A percentile compares a stretch with the other conserved stretches of the same genome.
These are phyloP conservation scores for Pythium apleroticum DNA, from an alignment of 352 stramenopile species.

Conservation along the genomic window DNA sequence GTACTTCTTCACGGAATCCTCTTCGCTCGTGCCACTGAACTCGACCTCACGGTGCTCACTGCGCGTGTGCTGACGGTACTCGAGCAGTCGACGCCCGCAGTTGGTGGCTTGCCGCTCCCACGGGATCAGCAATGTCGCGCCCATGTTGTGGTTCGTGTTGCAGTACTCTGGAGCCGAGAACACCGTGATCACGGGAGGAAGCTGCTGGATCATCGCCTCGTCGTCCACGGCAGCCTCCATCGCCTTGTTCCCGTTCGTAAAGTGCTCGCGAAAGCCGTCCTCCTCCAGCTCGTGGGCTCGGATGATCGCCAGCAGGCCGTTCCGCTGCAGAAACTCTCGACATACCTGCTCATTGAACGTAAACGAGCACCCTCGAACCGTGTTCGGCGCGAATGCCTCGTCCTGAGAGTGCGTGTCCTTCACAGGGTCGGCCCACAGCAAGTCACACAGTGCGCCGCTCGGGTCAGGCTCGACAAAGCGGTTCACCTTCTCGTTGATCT, in stretches of 20 bases:
- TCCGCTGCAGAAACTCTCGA: conserved; percentile 61
- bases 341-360: conserved; percentile 75
- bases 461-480: conserved; percentile 80
- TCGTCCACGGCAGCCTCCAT: not conserved
- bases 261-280: conserved; percentile 76
- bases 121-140: conserved; percentile 66
- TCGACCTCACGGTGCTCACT: conserved; percentile 52
- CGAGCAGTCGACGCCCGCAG: conserved; percentile 30
- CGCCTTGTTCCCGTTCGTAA: conserved; percentile 15
- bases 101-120: conserved; percentile 38
- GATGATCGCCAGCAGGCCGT: conserved; percentile 70
- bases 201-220: not conserved
- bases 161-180: conserved; percentile 87
- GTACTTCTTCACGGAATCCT: conserved; percentile 51
- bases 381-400: conserved; percentile 54
- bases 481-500: conserved; percentile 75
- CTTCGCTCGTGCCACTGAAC: conserved; percentile 55
- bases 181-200: conserved; percentile 72
- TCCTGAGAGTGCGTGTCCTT: conserved; percentile 65
- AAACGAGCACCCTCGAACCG: conserved; percentile 73
- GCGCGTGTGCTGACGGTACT: conserved; percentile 74
- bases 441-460: conserved; percentile 95
- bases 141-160: conserved; percentile 82
- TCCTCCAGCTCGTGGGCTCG: conserved; percentile 82
- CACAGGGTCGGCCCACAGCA: conserved; percentile 99